Evolutionary conservation across 306 rosid species (phyloP).

Genomic region (Dalbergia cochinchinensis): DNA sequence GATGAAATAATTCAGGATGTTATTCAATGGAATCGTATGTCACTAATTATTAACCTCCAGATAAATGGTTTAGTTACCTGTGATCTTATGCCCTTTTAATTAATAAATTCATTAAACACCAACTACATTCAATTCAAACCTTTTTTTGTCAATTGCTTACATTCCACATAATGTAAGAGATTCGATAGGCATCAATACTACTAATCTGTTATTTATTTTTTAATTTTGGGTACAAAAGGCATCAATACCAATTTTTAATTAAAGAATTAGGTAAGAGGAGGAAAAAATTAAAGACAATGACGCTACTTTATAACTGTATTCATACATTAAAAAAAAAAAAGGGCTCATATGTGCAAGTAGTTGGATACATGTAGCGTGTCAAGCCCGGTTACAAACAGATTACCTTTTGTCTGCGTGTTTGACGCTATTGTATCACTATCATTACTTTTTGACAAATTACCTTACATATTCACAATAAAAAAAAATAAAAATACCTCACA

Average conservation of each 20-base stretch:
- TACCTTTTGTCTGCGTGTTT: not conserved
- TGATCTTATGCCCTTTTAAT: not conserved
- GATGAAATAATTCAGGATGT: no score
- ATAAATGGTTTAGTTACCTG: not conserved
- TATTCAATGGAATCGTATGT: no score
- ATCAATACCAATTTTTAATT: not conserved
- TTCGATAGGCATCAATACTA: no score
- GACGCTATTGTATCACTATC: not conserved
- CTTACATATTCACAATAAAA: no score
- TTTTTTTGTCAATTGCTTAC: not conserved
- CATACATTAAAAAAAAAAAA: no score
- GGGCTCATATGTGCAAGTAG: conserved; percentile 14
- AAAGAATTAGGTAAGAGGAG: not conserved
- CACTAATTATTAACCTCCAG: not conserved
- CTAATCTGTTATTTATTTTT: no score
- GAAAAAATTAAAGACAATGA: not conserved
- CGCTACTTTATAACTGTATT: not conserved
- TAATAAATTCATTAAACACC: not conserved
- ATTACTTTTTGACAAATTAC: not conserved
- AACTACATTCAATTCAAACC: not conserved
- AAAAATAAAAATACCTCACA: no score
- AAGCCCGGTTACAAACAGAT: not conserved
- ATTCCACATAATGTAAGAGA: not conserved
- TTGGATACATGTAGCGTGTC: conserved; percentile 20
- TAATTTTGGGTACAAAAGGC: not conserved